phyloP scores from a whole-genome alignment of 306 rosid genomes.

The Hippophae tibetana region DNA sequence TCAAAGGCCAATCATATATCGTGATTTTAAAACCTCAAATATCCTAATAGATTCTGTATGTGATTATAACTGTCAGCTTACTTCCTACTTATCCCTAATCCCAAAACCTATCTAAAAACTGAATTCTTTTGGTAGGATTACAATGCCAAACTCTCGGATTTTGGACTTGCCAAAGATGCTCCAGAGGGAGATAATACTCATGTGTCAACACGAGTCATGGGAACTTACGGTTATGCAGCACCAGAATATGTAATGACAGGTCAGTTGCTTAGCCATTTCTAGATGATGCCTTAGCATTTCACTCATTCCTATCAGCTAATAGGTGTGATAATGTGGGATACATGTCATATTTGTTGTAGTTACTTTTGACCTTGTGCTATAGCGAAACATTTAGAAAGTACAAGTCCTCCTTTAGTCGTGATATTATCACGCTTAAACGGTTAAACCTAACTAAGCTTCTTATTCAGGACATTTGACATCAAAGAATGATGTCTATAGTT shows the following conservation, averaged over 20 bases:
- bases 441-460: background rate
- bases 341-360: too few relatives aligned
- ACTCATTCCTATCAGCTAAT: too few relatives aligned
- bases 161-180: constrained; percentile 96
- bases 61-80: constrained; percentile 13
- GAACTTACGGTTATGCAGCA: constrained; percentile 96
- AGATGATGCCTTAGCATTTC: too few relatives aligned
- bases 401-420: too few relatives aligned
- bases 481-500: constrained; percentile 91
- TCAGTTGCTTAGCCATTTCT: constrained; percentile 27
- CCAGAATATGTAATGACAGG: constrained; percentile 99
- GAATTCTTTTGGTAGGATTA: constrained; percentile 51
- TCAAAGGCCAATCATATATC: constrained; percentile 77
- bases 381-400: too few relatives aligned
- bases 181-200: constrained; percentile 94
- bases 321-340: too few relatives aligned
- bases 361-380: too few relatives aligned
- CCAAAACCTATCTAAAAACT: constrained; percentile 12
- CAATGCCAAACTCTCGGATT: constrained; percentile 90
- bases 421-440: too few relatives aligned
- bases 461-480: constrained; percentile 79
- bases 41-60: constrained; percentile 86
- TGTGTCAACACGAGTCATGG: constrained; percentile 95
- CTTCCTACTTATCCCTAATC: constrained; percentile 8
- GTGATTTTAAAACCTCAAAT: constrained; percentile 95